Base-by-base conservation (phyloP, 2,329 filamentous ascomycete species). In the Aureobasidium uvarum region DNA sequence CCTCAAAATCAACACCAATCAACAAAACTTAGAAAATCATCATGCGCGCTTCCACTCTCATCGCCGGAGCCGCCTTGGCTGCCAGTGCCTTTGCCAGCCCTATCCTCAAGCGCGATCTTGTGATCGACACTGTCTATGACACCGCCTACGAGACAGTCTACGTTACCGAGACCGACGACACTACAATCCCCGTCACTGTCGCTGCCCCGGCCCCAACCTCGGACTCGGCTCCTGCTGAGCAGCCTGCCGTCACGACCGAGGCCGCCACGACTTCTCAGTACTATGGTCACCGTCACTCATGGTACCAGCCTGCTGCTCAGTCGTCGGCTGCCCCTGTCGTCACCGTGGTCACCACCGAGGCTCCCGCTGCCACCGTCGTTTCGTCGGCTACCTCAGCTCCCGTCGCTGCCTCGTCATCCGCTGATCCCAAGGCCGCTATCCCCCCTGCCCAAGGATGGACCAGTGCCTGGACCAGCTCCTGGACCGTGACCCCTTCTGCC, bases 61-160 rank as follows among this genome's bases (percentile, higher is more conserved):
- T 74, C 67, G 66, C 74, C 63, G 75, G 60, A 31, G 60, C 74
- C 43, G 75, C 74, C 65, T 71, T 78, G 62, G 76, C 72, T 64
- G 75, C 72, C 64, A 71, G 71, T 65, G 75, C 72, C 52, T 65
- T 77, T 56, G 75, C 76, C 65, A 69, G 73, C 36, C 77, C 77
- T 10, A 68, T 71, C 67, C 52, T 70, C 66, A 68, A 67, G 65
- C 70, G 69, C 55, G 66, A 70, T 39, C 69, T 73, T 65, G 71
- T 70, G 51, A 67, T 73, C 48, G 70, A 71, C 45, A 69, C 66
- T 51, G 68, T 70, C 66, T 70, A 67, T 63, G 72, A 76, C 28
- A 64, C 74, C 43, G 70, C 71, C 60, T 74, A 73, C 66, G 71
- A 70, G 62, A 76, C 74, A 64, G 66, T 75, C 51, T 64, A 74